Evolutionary conservation across 352 stramenopile species (phyloP).

Genomic region (Phytophthora melonis): DNA sequence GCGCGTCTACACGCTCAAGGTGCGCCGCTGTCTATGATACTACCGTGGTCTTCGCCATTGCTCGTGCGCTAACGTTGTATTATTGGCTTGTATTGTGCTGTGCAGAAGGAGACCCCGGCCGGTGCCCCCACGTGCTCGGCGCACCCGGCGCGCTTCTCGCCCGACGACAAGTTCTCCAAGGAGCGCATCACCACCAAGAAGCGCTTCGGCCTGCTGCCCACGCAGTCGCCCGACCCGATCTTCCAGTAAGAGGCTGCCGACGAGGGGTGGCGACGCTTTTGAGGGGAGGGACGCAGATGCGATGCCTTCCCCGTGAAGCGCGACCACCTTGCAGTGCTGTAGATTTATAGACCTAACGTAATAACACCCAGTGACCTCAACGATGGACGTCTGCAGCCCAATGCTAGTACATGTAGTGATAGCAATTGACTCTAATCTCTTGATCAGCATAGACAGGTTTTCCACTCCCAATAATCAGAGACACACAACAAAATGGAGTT

Average conservation of each 20-base stretch:
- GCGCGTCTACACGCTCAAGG: slow-evolving; percentile 99
- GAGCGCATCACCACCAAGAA: slow-evolving; percentile 99
- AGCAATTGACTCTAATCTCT: neutral
- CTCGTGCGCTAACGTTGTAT: slow-evolving; percentile 2
- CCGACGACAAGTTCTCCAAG: slow-evolving; percentile 99
- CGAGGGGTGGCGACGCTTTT: neutral
- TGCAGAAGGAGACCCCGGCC: slow-evolving; percentile 94
- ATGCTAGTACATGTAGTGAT: too few species aligned
- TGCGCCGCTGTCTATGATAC: slow-evolving; percentile 37
- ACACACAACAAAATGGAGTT: slow-evolving; percentile 46
- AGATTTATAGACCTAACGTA: slow-evolving; percentile 49
- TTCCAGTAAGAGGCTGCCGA: slow-evolving; percentile 59
- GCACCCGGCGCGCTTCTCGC: slow-evolving; percentile 98
- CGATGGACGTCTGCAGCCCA: slow-evolving; percentile 1
- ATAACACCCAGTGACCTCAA: slow-evolving; percentile 36
- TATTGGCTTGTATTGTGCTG: neutral
- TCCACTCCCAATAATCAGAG: slow-evolving; percentile 5
- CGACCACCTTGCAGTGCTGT: slow-evolving; percentile 29
- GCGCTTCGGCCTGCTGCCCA: slow-evolving; percentile 97
- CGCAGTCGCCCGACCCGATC: slow-evolving; percentile 92
- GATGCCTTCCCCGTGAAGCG: neutral
- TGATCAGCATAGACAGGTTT: slow-evolving; percentile 14
- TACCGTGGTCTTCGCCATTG: neutral
- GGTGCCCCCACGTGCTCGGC: slow-evolving; percentile 96
- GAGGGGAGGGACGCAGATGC: neutral